A percentile compares a stretch with the other conserved stretches of the same genome.
These are phyloP conservation scores for Boletus rufocinnamomeus DNA, from an alignment of 768 basidiomycete genomes.

Conservation along the genomic window DNA sequence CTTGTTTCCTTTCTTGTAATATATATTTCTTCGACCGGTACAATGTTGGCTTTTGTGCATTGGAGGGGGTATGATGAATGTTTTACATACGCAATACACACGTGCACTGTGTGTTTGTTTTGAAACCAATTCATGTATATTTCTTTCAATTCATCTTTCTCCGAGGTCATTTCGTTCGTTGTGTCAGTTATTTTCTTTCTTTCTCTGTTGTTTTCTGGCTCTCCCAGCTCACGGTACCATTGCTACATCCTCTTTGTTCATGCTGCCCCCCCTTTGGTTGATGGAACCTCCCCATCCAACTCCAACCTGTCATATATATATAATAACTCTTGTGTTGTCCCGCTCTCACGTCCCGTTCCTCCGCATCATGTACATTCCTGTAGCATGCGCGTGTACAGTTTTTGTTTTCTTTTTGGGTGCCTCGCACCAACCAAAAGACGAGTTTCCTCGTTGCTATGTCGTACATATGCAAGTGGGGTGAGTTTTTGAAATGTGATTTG, in stretches of 20 bases:
- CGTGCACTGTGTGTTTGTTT: constrained; percentile 16
- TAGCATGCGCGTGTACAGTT: constrained; percentile 46
- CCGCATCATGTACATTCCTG: constrained; percentile 23
- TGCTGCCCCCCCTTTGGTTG: neutral
- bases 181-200: neutral
- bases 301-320: constrained; percentile 1
- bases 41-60: constrained; percentile 31
- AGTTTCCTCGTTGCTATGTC: neutral
- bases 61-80: constrained; percentile 15
- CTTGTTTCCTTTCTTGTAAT: constrained; percentile 25
- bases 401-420: neutral
- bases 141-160: neutral
- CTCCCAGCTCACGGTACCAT: neutral
- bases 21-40: constrained; percentile 28
- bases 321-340: neutral
- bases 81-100: constrained; percentile 26
- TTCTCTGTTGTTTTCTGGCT: neutral
- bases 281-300: neutral
- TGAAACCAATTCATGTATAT: constrained; percentile 20
- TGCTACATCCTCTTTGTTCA: neutral
- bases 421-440: neutral
- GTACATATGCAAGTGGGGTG: too few relatives aligned
- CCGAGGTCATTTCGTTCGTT: neutral
- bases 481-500: too few relatives aligned
- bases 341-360: neutral